These are phyloP conservation scores for Fusarium avenaceum DNA, from an alignment of 2,329 filamentous ascomycete species.

Conservation along the genomic window DNA sequence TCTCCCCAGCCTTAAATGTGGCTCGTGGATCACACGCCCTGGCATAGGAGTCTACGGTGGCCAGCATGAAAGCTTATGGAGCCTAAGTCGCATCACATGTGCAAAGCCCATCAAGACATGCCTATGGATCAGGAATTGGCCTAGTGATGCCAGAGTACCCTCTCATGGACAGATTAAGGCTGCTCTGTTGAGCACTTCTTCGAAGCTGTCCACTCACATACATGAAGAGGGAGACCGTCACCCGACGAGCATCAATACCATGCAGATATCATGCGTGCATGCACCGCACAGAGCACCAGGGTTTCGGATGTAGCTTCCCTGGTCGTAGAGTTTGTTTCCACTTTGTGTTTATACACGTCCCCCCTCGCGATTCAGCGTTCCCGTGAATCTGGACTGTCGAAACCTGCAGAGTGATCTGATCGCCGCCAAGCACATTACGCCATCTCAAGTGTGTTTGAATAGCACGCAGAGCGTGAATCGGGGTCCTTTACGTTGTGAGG, in stretches of 20 bases:
- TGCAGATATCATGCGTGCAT: neutral
- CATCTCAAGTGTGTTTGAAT: neutral
- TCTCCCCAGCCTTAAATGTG: slow-evolving; percentile 5
- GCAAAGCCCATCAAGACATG: slow-evolving; percentile 9
- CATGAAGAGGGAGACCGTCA: neutral
- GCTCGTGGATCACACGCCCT: neutral
- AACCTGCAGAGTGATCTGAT: neutral
- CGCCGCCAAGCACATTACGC: slow-evolving; percentile 1
- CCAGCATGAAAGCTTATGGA: neutral
- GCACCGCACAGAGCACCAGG: neutral
- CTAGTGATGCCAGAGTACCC: slow-evolving; percentile 12
- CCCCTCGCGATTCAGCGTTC: neutral
- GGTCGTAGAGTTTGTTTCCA: neutral
- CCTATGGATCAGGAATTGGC: neutral
- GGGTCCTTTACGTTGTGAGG: neutral
- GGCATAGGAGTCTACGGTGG: neutral
- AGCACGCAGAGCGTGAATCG: neutral
- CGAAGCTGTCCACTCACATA: neutral
- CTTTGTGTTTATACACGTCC: neutral
- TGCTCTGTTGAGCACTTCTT: neutral
- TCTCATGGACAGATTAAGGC: neutral
- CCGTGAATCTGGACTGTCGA: neutral
- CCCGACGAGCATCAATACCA: neutral
- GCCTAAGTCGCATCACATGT: neutral
- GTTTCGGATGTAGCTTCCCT: neutral